Evolutionary conservation across 2,329 filamentous ascomycete genomes (phyloP), one percentile per base, ranked within the genome.

Genomic region (Exserohilum turcica): DNA sequence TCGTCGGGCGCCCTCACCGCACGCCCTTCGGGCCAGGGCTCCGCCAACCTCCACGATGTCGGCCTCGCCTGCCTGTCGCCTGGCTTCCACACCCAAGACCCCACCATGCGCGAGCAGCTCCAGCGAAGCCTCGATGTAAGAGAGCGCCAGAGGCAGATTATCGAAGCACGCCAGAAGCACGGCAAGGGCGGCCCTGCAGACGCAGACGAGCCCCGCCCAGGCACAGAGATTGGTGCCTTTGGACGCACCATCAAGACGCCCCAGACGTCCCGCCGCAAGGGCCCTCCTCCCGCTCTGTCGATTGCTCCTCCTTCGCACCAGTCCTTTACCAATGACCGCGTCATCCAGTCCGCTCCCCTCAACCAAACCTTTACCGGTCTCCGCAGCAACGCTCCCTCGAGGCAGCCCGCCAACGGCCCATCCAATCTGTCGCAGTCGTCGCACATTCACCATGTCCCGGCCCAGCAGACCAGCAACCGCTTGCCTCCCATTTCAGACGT

Each of bases 311-410:
- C 94, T 1, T 91, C 92, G 5, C 92, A 95, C 61, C 87, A 94
- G 64, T 89, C 92, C 57, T 97, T 97, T 70, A 91, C 92, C 65
- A 87, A 92, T 68, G 94, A 99, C 80, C 85, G 94, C 64, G 92
- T 97, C 31, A 95, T 99, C 56, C 94, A 99, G 76, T 99, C 94
- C 3, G 94, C 94, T 6, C 94, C 94, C 13, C 83, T 99, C 19
- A 88, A 95, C 66, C 93, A 97, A 72, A 95, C 91, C 32, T 99
- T 99, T 72, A 97, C 94, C 6, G 92, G 93, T 55, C 86, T 94
- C 55, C 87, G 95, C 71, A 73, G 68, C 49, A 74, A 73, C 43
- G 66, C 71, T 5, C 89, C 90, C 0, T 77, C 89, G 38, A 85
- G 91, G 45, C 91, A 94, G 72, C 80, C 92, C 48, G 83, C 86